Evolutionary conservation across 306 rosid species (phyloP).

Genomic region (Abrus pulchellus): DNA sequence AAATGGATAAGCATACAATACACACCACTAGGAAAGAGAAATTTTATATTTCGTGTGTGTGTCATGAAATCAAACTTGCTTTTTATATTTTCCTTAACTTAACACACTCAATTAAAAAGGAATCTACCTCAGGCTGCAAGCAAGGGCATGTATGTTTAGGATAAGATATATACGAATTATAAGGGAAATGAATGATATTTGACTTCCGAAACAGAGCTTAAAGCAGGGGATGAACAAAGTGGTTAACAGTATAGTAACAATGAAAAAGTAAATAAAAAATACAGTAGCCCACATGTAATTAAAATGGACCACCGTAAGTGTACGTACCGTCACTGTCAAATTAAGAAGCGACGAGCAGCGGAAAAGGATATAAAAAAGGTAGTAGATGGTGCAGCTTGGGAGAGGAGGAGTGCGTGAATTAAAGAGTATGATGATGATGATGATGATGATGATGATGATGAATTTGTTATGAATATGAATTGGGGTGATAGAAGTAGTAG

Average conservation of each 20-base stretch:
- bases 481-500: background rate
- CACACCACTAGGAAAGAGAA: background rate
- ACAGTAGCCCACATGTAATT: background rate
- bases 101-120: background rate
- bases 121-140: conserved; percentile 39
- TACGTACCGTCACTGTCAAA: conserved; percentile 44
- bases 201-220: conserved; percentile 21
- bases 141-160: background rate
- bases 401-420: background rate
- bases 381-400: background rate
- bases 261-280: background rate
- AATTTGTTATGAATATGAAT: background rate
- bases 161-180: background rate
- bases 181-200: background rate
- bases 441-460: too few relatives aligned
- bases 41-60: background rate
- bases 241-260: background rate
- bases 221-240: conserved; percentile 39
- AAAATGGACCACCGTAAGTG: conserved; percentile 34
- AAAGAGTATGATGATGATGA: background rate
- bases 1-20: conserved; percentile 7
- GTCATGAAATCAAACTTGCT: background rate
- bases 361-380: background rate
- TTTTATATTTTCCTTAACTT: background rate
- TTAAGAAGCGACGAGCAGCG: conserved; percentile 46